A percentile compares a stretch with the other conserved stretches of the same genome.
phyloP scores from a whole-genome alignment of 2,329 filamentous ascomycete species.

The Claviceps monticola region DNA sequence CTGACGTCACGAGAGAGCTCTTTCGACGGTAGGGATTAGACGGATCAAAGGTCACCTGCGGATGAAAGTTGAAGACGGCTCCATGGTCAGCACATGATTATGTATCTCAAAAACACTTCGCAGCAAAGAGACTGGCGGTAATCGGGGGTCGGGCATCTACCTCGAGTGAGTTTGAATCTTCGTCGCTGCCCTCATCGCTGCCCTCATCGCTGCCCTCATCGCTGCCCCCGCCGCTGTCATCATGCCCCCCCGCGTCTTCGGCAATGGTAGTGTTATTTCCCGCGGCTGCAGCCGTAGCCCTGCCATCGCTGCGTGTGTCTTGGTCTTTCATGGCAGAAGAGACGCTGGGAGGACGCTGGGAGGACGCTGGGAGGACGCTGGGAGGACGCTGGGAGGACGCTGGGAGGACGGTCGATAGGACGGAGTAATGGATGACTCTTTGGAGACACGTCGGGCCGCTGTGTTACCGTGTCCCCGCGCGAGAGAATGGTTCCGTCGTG shows the following conservation, averaged over 20 bases:
- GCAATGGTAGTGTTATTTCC: constrained; percentile 15
- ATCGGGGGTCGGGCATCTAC: constrained; percentile 18
- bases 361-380: too few relatives aligned
- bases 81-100: neutral
- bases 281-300: constrained; percentile 2
- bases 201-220: constrained; percentile 9
- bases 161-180: constrained; percentile 33
- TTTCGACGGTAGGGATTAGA: constrained; percentile 49
- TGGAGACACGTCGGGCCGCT: too few relatives aligned
- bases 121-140: neutral
- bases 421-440: too few relatives aligned
- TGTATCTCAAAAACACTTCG: neutral
- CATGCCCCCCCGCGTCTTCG: neutral
- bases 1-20: constrained; percentile 45
- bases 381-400: too few relatives aligned
- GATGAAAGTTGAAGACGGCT: neutral
- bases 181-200: constrained; percentile 27
- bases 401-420: too few relatives aligned
- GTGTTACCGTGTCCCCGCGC: too few relatives aligned
- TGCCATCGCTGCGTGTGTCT: constrained; percentile 9
- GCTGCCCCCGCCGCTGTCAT: neutral
- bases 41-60: constrained; percentile 48
- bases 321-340: constrained; percentile 7
- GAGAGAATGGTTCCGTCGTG: too few relatives aligned
- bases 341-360: too few relatives aligned